Evolutionary conservation across 257 asterid genomes (phyloP), one percentile per base, ranked within the genome.

Genomic region (Ligustrum vulgare): DNA sequence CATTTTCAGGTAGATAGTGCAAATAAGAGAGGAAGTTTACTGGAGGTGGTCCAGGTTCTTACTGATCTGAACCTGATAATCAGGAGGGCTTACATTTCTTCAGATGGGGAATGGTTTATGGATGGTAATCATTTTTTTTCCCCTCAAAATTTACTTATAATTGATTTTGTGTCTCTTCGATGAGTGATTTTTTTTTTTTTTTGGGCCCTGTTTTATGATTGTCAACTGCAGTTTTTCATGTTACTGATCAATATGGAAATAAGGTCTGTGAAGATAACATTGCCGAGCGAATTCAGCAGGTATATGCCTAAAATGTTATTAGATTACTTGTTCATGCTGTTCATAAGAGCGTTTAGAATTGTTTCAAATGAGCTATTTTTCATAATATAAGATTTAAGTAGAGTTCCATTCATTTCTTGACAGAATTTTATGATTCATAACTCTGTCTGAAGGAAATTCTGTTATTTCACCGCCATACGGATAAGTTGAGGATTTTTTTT

Each of bases 31-130:
- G 98, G 98, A 75, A 89, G 98, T 81, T 82, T 94, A 64, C 78
- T 94, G 86, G 93, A 92, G 70, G 98, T 94, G 47, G 95, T 89
- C 28, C 97, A 92, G 80, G 98, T 90, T 84, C 93, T 94, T 75
- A 85, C 87, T 80, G 98, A 94, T 88, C 75, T 92, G 88, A 88
- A 89, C 83, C 86, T 92, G 78, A 82, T 89, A 33, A 85, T 92
- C 71, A 87, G 62, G 71, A 87, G 91, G 80, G 98, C 98, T 73
- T 94, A 94, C 85, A 94, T 94, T 84, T 86, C 97, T 78, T 94
- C 98, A 6, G 98, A 94, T 80, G 98, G 96, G 13, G 97, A 78
- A 72, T 94, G 98, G 97, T 94, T 94, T 76, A 94, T 92, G 97
- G 98, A 94, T 88, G 98, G 98, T 94, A 41, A 82, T 64, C 3